phyloP scores from a whole-genome alignment of 805 yeast genomes.

The Kodamaea leandrae region DNA sequence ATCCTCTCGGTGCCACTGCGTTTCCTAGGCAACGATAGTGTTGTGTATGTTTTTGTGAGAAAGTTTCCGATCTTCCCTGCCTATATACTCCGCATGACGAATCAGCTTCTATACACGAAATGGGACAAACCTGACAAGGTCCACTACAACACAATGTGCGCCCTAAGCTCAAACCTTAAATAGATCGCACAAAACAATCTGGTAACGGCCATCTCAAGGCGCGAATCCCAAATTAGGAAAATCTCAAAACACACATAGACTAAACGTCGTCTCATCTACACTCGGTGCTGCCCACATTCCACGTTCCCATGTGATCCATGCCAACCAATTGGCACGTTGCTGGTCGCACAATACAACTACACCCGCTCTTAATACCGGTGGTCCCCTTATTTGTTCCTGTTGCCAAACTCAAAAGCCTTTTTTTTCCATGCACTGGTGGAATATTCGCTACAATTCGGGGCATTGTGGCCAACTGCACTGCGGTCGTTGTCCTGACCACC shows the following conservation, averaged over 20 bases:
- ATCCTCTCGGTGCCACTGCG: not conserved
- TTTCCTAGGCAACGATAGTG: slow-evolving; percentile 1
- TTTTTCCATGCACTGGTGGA: too few relatives aligned
- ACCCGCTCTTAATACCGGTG: too few relatives aligned
- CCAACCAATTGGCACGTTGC: too few relatives aligned
- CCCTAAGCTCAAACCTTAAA: slow-evolving; percentile 1
- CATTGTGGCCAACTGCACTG: too few relatives aligned
- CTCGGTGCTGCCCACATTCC: too few relatives aligned
- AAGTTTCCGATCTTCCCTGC: not conserved
- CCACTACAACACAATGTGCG: not conserved
- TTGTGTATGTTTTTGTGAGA: not conserved
- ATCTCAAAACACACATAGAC: not conserved
- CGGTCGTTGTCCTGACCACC: too few relatives aligned
- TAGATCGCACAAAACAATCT: not conserved
- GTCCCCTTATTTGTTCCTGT: too few relatives aligned
- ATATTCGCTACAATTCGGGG: too few relatives aligned
- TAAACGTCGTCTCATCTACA: too few relatives aligned
- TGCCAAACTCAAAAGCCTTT: too few relatives aligned
- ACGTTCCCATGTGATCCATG: too few relatives aligned
- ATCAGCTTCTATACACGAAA: not conserved
- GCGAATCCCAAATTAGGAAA: not conserved
- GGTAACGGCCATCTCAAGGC: not conserved
- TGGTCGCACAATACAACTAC: too few relatives aligned
- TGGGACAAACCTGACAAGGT: slow-evolving; percentile 1
- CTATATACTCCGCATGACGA: not conserved